Evolutionary conservation across 208 protist species (phyloP), one percentile per base, ranked within the genome.

Genomic region (Trypanosoma vivax): DNA sequence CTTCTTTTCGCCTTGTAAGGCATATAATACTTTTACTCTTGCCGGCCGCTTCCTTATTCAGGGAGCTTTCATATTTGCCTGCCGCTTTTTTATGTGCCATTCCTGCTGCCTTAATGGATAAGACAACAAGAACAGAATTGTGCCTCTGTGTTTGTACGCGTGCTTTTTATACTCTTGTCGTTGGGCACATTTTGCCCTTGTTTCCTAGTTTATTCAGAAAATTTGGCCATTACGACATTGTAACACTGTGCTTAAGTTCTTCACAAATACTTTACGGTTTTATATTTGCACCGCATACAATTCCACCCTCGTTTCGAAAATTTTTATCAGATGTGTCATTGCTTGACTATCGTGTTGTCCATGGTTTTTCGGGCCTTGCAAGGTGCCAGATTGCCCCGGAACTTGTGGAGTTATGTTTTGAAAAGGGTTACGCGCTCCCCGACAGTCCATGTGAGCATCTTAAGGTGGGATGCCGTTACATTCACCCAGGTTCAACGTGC

Each of bases 211-310:
- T 21, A 10, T 41, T 89, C 9, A 69, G 71, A 33, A 31, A 67
- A 9, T 94, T 94, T 57, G 38, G 70, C 1, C 66, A 94, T 53
- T 94, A 91, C 63, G 87, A 94, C 41, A 69, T 86, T 55, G 28
- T 86, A 31, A 43, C 78, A 25, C 89, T 94, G 83, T 89, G 79
- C 47, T 61, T 82, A 28, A 88, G 76, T 59, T 60, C 80, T 2
- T 65, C 68, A 21, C 83, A 94, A 53, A 94, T 94, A 48, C 40
- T 70, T 19, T 94, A 94, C 59, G 69, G 72, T 23, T 68, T 66
- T 35, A 41, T 89, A 14, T 94, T 88, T 58, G 73, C 81, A 18
- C 82, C 73, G 16, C 68, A 66, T 56, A 80, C 83, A n/a, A 50
- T 90, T 57, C 83, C 83, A 6, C 63, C 53, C 50, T 73, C 76